Evolutionary conservation across 2,329 filamentous ascomycete species (phyloP).

Genomic region (Talaromyces marneffei): DNA sequence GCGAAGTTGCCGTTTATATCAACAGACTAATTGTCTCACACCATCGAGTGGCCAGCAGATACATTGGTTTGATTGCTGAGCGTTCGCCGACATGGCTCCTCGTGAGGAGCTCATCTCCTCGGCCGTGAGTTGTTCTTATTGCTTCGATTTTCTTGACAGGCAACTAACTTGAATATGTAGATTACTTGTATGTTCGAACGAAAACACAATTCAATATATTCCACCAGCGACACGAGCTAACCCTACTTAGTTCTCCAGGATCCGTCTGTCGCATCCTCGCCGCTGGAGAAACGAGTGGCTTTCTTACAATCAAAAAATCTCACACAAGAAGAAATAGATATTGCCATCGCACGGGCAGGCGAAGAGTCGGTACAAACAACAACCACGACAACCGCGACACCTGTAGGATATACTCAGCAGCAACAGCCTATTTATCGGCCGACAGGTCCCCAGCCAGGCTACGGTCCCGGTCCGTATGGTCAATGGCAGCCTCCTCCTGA

Average conservation of each 20-base stretch:
- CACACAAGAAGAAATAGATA: constrained; percentile 89
- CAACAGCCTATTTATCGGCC: constrained; percentile 36
- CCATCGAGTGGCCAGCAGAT: neutral
- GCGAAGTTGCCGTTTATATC: neutral
- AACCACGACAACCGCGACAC: constrained; percentile 41
- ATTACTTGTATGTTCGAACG: constrained; percentile 45
- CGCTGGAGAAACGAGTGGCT: constrained; percentile 85
- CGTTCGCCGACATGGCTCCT: constrained; percentile 59
- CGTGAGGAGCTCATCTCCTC: constrained; percentile 88
- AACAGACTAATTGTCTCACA: neutral
- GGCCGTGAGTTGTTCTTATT: constrained; percentile 49
- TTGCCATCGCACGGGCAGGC: constrained; percentile 69
- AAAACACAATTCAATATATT: neutral
- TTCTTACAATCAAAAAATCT: constrained; percentile 96
- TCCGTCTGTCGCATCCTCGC: constrained; percentile 79
- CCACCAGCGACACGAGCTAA: neutral
- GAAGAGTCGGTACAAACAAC: constrained; percentile 47
- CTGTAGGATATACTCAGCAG: constrained; percentile 44
- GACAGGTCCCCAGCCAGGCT: constrained; percentile 41
- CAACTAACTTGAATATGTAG: constrained; percentile 25
- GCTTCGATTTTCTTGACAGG: neutral
- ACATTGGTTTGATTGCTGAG: neutral
- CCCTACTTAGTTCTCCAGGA: constrained; percentile 74
- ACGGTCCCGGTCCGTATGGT: constrained; percentile 48
- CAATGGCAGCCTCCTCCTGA: constrained; percentile 52